Percentiles rank a stretch among this genome's conserved stretches.
Conservation (phyloP, 2,329 filamentous ascomycete species). For the Aspergillus tamarii region DNA sequence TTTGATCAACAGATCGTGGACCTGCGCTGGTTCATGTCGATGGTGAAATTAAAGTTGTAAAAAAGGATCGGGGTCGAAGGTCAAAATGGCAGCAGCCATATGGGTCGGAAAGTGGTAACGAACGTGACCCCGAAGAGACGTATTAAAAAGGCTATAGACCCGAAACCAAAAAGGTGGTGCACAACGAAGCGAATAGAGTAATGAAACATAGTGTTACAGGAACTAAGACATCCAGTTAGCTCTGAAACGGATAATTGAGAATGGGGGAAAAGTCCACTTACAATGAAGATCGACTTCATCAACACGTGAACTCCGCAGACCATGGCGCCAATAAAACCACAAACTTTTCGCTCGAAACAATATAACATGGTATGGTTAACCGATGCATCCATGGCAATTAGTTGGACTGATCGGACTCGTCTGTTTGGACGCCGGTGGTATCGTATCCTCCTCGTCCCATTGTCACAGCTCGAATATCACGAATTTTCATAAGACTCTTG, state of each 20-base stretch:
- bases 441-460: constrained; percentile 58
- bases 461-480: constrained; percentile 47
- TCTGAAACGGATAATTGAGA: constrained; percentile 19
- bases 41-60: constrained; percentile 19
- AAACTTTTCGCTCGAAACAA: constrained; percentile 27
- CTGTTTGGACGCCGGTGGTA: constrained; percentile 50
- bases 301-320: constrained; percentile 31
- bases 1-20: constrained; percentile 28
- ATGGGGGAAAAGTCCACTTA: constrained; percentile 22
- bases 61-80: constrained; percentile 25
- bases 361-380: constrained; percentile 24
- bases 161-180: constrained; percentile 22
- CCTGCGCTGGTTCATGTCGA: constrained; percentile 24
- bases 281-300: constrained; percentile 32
- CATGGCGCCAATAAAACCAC: constrained; percentile 29
- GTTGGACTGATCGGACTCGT: constrained; percentile 49
- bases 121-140: constrained; percentile 21
- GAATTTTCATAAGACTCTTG: constrained; percentile 46
- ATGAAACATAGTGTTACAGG: constrained; percentile 35
- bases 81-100: constrained; percentile 29
- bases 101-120: constrained; percentile 24
- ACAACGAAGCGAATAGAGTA: constrained; percentile 23
- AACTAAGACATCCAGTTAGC: constrained; percentile 26
- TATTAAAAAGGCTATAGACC: constrained; percentile 34
- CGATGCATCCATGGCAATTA: constrained; percentile 25